phyloP scores from a whole-genome alignment of 495 filamentous ascomycete genomes.

The Hyphodiscus hymeniophilus region DNA sequence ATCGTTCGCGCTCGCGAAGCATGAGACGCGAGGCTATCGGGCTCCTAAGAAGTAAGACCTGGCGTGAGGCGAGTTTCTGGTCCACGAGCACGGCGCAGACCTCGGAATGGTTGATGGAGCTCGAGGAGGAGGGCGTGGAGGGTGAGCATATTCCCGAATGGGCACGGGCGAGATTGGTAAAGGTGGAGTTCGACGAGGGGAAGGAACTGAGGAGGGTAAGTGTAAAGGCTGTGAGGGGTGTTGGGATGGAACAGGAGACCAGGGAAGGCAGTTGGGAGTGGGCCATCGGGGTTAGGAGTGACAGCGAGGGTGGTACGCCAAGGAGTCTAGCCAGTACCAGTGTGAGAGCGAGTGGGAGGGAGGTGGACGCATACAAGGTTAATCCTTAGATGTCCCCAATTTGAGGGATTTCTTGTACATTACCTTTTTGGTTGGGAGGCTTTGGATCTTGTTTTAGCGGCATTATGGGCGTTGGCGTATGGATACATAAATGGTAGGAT shows the following conservation, averaged over 20 bases:
- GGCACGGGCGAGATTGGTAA: background rate
- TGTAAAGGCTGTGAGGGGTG: background rate
- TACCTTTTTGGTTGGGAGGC: no score
- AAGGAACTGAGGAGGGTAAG: background rate
- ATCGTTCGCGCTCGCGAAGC: constrained; percentile 28
- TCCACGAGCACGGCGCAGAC: background rate
- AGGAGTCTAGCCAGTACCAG: no score
- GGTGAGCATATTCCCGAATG: background rate
- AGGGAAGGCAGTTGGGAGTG: no score
- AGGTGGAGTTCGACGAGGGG: background rate
- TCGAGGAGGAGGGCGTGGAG: constrained; percentile 3
- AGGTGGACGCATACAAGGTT: no score
- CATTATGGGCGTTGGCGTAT: no score
- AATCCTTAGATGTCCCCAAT: no score
- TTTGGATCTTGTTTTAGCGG: no score
- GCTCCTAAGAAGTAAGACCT: background rate
- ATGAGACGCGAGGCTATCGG: constrained; percentile 24
- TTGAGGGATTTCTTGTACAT: no score
- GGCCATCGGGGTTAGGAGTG: no score
- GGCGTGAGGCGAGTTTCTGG: background rate
- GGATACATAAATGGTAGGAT: no score
- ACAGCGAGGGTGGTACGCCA: no score
- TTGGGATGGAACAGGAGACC: background rate
- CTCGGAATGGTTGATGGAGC: background rate
- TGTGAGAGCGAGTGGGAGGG: no score